Evolutionary conservation across 768 basidiomycete species (phyloP).

Genomic region (Leucocoprinus birnbaumii): DNA sequence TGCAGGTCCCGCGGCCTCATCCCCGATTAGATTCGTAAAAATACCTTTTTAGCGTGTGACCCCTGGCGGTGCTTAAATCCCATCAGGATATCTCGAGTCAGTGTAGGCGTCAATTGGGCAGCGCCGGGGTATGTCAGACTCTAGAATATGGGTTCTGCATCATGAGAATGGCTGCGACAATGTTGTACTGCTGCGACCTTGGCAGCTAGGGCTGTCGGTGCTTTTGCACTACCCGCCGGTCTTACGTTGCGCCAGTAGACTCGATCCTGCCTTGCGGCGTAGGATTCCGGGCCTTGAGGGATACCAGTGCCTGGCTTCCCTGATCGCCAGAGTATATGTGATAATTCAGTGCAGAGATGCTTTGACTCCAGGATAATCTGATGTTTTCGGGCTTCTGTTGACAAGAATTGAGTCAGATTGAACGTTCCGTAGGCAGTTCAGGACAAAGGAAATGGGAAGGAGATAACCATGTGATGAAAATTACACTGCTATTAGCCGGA

Average conservation of each 20-base stretch:
- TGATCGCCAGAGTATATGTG: background rate
- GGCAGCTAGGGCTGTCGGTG: background rate
- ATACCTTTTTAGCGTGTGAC: constrained; percentile 5
- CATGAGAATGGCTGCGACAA: no score
- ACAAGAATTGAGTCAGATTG: no score
- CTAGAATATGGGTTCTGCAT: no score
- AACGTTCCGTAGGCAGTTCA: no score
- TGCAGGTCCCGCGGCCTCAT: constrained; percentile 2
- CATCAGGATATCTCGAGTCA: background rate
- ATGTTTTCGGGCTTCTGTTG: no score
- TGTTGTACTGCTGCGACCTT: background rate
- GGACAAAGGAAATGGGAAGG: no score
- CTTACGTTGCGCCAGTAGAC: constrained; percentile 1
- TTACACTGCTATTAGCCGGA: background rate
- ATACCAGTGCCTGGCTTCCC: background rate
- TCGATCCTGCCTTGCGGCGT: constrained; percentile 2
- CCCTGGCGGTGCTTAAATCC: constrained; percentile 9
- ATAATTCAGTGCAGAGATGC: background rate
- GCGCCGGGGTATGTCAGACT: no score
- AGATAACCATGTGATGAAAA: background rate
- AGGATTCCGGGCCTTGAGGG: constrained; percentile 2
- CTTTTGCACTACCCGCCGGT: background rate
- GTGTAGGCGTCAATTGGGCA: no score
- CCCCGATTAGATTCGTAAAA: constrained; percentile 8
- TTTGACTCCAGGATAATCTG: no score